Evolutionary conservation across 176 grass and related monocot species (phyloP), one percentile per base, ranked within the genome.

Genomic region (Bolboschoenus planiculmis): DNA sequence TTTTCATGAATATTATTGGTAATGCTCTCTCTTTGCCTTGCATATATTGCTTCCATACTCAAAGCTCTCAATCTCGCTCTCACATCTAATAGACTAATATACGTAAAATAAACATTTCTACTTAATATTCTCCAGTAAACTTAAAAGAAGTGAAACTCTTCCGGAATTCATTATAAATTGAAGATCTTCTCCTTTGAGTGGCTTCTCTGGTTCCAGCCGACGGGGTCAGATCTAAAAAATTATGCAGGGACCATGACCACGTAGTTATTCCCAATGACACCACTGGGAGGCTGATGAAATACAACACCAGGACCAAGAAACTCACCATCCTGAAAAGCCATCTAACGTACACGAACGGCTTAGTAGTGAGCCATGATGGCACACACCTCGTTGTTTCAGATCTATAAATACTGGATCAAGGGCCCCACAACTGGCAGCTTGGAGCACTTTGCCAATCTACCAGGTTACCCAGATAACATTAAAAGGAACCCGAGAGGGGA

Each of bases 391-490:
- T 79, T 0, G 47, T 84, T 0, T 26, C 71, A 0, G 78, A 58
- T 78, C 14, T 18, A 73, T 43, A 80, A 5, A 65, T 29, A 85
- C 4, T 85, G 87, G 90, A 59, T 92, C 0, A 36, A 14, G 7
- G 85, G 85, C 0, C 62, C 78, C 0, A 80, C 36, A 0, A 31
- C 55, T 0, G 34, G 59, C 0, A 36, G 1, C 0, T 80, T 18
- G 0, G 55, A 89, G 21, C 7, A 23, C 0, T 85, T 89, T 15
- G 16, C 34, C 0, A 61, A 92, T 0, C 9, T 92, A 0, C 83
- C 83, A 1, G 85, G 83, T 0, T 89, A 92, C 70, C 85, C 85
- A 0, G 78, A 89, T 8, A 92, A 82, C 40, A 63, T 86, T 20
- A 80, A 75, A 35, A 77, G 78, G 3, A 84, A 59, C 4, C 9